A percentile compares a stretch with the other conserved stretches of the same genome.
Conservation (phyloP, 305 asterid species). For the Solanum hybrid region DNA sequence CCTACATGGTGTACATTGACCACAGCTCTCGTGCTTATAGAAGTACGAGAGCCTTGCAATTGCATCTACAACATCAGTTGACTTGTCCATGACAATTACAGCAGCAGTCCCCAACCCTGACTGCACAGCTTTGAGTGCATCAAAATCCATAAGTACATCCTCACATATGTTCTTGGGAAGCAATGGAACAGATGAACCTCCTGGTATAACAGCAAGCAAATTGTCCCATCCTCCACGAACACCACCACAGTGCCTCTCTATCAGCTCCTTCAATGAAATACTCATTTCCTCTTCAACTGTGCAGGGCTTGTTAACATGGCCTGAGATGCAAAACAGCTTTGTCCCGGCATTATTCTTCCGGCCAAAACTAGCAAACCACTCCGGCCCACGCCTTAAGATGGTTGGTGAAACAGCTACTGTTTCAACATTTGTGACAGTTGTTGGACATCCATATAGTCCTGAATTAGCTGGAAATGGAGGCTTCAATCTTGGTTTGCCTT, state of each 20-base stretch:
- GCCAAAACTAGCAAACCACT: slow-evolving; percentile 94
- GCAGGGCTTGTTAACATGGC: slow-evolving; percentile 96
- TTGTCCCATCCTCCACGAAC: slow-evolving; percentile 99
- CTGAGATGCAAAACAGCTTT: slow-evolving; percentile 81
- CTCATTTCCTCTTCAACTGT: slow-evolving; percentile 99
- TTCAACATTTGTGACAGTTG: slow-evolving; percentile 92
- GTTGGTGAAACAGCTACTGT: slow-evolving; percentile 97
- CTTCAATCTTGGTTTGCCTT: slow-evolving; percentile 94
- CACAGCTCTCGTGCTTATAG: slow-evolving; percentile 98
- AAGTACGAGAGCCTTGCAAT: slow-evolving; percentile 88
- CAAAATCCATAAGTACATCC: slow-evolving; percentile 94
- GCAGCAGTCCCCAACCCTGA: slow-evolving; percentile 98
- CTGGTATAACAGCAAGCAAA: slow-evolving; percentile 85
- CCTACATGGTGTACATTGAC: slow-evolving; percentile 95
- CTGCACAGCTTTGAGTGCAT: slow-evolving; percentile 93
- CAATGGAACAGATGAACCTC: slow-evolving; percentile 93
- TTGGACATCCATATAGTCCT: slow-evolving; percentile 95
- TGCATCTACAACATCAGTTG: slow-evolving; percentile 90
- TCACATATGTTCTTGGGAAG: slow-evolving; percentile 72
- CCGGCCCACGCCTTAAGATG: slow-evolving; percentile 92
- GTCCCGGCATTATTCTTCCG: slow-evolving; percentile 94
- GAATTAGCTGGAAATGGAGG: slow-evolving; percentile 98
- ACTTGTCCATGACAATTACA: slow-evolving; percentile 95
- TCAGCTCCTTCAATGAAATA: slow-evolving; percentile 75
- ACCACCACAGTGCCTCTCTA: slow-evolving; percentile 94